Evolutionary conservation across 1,284 basidiomycete genomes (phyloP), one percentile per base, ranked within the genome.

Genomic region (Cryptococcus neoformans): DNA sequence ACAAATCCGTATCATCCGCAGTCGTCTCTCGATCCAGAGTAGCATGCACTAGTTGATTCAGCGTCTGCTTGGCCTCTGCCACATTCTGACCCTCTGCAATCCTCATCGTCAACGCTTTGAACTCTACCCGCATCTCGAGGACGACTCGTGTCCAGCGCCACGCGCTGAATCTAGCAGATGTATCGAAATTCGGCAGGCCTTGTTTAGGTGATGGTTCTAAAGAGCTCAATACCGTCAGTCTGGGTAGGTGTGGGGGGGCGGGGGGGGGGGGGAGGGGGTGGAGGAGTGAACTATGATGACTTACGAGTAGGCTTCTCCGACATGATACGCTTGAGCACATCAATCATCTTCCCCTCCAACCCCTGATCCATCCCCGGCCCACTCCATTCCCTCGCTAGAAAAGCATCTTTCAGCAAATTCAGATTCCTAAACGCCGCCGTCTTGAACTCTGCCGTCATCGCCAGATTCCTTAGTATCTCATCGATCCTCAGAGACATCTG

Each of bases 91-190:
- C 70, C 45, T 66, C 69, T 17, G 62, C 64, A 35, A 76, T 73
- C 14, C 70, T 59, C 51, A 65, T 61, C 2, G 70, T 69, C 3
- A 76, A 59, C 1, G 69, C 67, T 55, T 76, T 76, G 59, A 76
- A 74, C 58, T 75, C 72, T 47, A 75, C 70, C 4, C 74, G 59
- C 72, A 76, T 74, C 56, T 73, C 71, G 0, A 76, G 65, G 8
- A 76, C 74, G 7, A 75, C 67, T 6, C 73, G 62, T 1, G 74
- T 76, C 70, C 71, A 75, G 35, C 68, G 59, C 74, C 74, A 76
- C 16, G 73, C 71, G 46, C 68, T 70, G 58, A 72, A 68, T 2
- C 70, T 60, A 6, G 64, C 62, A 1, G 63, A 58, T 2, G 62
- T 57, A 37, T 71, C 65, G 40, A 74, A 59, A 1, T 64, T 54